Evolutionary conservation across 108 stramenopile genomes (phyloP).

Genomic region (Conticribra weissflogii): DNA sequence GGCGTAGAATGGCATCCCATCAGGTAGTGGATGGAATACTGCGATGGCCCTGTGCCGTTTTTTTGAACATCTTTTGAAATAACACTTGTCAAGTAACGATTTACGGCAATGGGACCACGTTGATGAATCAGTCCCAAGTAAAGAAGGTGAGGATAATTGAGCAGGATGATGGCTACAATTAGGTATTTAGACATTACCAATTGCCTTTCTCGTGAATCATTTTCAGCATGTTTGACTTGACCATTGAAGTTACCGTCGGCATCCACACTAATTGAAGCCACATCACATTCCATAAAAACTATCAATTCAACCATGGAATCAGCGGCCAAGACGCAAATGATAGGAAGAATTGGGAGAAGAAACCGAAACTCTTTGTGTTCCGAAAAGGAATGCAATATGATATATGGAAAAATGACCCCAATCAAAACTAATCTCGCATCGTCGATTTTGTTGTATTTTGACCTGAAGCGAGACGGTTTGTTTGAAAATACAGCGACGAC

Average conservation of each 20-base stretch:
- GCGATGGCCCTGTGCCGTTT: background rate
- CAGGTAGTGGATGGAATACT: conserved; percentile 65
- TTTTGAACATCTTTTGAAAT: conserved; percentile 25
- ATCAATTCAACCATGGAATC: conserved; percentile 20
- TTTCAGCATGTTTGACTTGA: no score
- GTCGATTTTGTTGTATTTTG: background rate
- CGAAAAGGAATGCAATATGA: conserved; percentile 79
- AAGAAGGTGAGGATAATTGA: conserved; percentile 57
- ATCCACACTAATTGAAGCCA: no score
- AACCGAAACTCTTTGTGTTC: conserved; percentile 97
- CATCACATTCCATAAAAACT: background rate
- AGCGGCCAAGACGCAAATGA: conserved; percentile 77
- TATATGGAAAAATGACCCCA: conserved; percentile 59
- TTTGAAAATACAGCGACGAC: no score
- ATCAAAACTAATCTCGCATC: conserved; percentile 50
- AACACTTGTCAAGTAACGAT: conserved; percentile 51
- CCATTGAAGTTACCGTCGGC: no score
- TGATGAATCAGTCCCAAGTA: conserved; percentile 78
- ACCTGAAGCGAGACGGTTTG: no score
- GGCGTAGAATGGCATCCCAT: conserved; percentile 89
- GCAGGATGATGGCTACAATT: conserved; percentile 43
- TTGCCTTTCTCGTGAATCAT: background rate
- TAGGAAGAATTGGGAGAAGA: conserved; percentile 89
- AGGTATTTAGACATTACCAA: conserved; percentile 6
- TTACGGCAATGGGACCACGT: conserved; percentile 71